Base-by-base conservation (phyloP, 2,329 filamentous ascomycete genomes). In the Aspergillus vadensis region DNA sequence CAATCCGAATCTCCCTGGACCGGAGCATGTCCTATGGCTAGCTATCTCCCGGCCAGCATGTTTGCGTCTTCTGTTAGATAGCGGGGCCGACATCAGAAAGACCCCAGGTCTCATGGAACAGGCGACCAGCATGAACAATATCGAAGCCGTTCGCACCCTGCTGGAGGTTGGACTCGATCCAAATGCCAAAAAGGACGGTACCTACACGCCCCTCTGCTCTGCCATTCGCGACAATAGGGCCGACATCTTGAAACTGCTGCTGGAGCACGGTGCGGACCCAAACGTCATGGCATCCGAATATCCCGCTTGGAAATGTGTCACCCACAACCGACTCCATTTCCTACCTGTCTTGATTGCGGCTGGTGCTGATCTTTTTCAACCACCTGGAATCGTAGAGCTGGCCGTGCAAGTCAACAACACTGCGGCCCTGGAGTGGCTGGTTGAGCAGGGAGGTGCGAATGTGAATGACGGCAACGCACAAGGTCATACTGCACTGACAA, bases 11-110 rank as follows among this genome's bases (percentile, higher is more conserved):
- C 77, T 90, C 5, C 88, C 88, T 1, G 87, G 86, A 1, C 87
- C 87, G 10, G 88, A 89, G 72, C 85, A 90, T 75, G 84, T 87
- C 74, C 80, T 91, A 23, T 88, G 88, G 88, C 86, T 86, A 2
- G 81, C 87, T 0, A 83, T 83, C 0, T 85, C 86, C 73, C 81
- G 87, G 55, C 79, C 86, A 0, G 74, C 79, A 7, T 87, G 84
- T 61, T 76, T 90, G 32, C 80, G 85, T 66, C 72, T 87, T 1
- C 78, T 91, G 17, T 82, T 89, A 0, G 65, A 76, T 2, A 83
- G 83, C 25, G 87, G 86, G 1, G 87, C 86, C 2, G 85, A 88
- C 63, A 74, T 75, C 67, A 84, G 82, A 70, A 88, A 87, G 73
- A 77, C 81, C 0, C 85, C 86, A 0, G 86, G 86, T 23, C 79